Evolutionary conservation across 257 asterid species (phyloP).

Genomic region (Eucommia ulmoides): DNA sequence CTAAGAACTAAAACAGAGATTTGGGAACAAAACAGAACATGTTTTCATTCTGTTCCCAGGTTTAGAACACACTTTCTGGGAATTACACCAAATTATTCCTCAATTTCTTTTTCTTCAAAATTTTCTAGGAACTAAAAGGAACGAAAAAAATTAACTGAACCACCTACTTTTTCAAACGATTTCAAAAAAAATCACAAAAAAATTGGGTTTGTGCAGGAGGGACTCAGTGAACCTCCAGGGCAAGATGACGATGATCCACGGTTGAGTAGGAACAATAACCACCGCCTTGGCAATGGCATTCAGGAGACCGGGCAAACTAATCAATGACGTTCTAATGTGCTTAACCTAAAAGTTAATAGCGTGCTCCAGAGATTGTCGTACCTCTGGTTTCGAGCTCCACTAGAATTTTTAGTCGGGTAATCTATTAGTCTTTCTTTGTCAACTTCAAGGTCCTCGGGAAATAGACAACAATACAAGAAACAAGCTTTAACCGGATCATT

Average conservation of each 20-base stretch:
- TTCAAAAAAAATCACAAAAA: background rate
- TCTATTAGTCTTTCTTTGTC: no score
- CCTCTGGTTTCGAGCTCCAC: no score
- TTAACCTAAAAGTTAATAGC: no score
- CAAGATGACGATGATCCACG: slow-evolving; percentile 62
- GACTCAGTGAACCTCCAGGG: slow-evolving; percentile 54
- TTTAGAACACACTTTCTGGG: background rate
- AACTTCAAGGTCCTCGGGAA: no score
- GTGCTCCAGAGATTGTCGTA: no score
- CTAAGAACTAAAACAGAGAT: no score
- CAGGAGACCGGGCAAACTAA: slow-evolving; percentile 20
- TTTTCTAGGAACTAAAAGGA: background rate
- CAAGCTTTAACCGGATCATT: no score
- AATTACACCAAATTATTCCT: background rate
- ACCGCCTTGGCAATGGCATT: slow-evolving; percentile 20
- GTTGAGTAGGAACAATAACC: slow-evolving; percentile 37
- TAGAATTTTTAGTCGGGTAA: no score
- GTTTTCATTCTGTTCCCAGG: background rate
- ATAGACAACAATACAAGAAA: no score
- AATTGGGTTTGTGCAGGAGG: slow-evolving; percentile 39
- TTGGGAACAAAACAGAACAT: background rate
- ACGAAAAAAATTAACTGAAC: background rate
- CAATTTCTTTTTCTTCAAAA: background rate
- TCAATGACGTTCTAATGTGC: slow-evolving; percentile 20
- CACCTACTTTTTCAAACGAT: background rate